Evolutionary conservation across 257 asterid species (phyloP).

Genomic region (Capsicum pubescens): DNA sequence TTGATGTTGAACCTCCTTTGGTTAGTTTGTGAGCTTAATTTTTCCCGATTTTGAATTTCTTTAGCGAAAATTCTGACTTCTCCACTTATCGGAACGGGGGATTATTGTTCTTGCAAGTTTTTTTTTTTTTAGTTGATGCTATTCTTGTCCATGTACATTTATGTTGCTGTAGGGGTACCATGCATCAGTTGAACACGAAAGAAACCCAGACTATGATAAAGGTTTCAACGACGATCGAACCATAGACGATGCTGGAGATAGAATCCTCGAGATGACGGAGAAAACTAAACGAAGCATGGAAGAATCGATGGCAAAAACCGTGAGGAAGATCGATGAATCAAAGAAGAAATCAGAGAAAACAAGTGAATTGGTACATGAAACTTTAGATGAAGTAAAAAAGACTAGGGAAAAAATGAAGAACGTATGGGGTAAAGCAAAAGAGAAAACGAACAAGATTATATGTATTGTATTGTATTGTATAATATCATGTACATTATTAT

Average conservation of each 20-base stretch:
- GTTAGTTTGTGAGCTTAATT: too few relatives aligned
- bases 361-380: conserved; percentile 36
- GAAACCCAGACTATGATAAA: conserved; percentile 38
- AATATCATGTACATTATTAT: too few relatives aligned
- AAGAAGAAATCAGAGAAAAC: conserved; percentile 40
- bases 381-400: conserved; percentile 38
- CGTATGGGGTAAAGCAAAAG: conserved; percentile 40
- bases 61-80: too few relatives aligned
- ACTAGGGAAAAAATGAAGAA: not conserved
- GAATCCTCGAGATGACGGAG: conserved; percentile 7
- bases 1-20: too few relatives aligned
- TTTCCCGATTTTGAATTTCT: too few relatives aligned
- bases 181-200: conserved; percentile 44
- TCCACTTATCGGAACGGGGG: too few relatives aligned
- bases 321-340: conserved; percentile 26
- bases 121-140: not conserved
- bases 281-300: conserved; percentile 27
- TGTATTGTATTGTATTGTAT: too few relatives aligned
- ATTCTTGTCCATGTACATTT: not conserved
- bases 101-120: not conserved
- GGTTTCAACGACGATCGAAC: not conserved
- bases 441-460: conserved; percentile 48
- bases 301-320: conserved; percentile 37
- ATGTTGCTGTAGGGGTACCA: conserved; percentile 42
- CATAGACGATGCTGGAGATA: not conserved